Conservation (phyloP, 768 basidiomycete species). For the Xerocomellus amylosporus region DNA sequence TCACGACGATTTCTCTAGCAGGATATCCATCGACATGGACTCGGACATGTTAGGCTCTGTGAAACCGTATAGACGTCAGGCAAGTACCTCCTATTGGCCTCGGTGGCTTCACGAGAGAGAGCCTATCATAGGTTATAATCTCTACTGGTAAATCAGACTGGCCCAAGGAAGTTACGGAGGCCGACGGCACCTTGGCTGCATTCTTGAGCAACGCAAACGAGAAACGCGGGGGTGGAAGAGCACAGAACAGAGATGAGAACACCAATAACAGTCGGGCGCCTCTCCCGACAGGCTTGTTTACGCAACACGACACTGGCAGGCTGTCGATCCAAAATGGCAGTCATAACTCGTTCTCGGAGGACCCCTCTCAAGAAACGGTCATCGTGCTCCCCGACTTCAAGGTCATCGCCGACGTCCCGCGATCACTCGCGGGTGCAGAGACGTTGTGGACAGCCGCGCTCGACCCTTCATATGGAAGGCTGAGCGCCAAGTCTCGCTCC, state of each 20-base stretch:
- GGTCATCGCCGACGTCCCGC: constrained; percentile 69
- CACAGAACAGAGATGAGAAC: background rate
- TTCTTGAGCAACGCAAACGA: constrained; percentile 37
- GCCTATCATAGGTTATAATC: constrained; percentile 63
- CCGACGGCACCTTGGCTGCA: constrained; percentile 66
- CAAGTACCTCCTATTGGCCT: constrained; percentile 26
- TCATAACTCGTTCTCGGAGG: constrained; percentile 63
- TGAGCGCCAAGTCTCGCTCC: constrained; percentile 43
- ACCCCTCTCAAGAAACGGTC: constrained; percentile 67
- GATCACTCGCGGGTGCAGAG: constrained; percentile 62
- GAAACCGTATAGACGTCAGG: constrained; percentile 82
- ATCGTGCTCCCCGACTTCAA: constrained; percentile 93
- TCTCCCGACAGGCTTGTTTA: constrained; percentile 52
- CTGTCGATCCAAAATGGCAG: constrained; percentile 84
- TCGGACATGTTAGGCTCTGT: constrained; percentile 82
- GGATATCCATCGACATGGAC: constrained; percentile 76
- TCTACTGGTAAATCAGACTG: constrained; percentile 91
- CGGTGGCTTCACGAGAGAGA: background rate
- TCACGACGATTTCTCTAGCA: constrained; percentile 70
- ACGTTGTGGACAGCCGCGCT: constrained; percentile 65
- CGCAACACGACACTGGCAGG: constrained; percentile 49
- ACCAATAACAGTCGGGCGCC: constrained; percentile 3
- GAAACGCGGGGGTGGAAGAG: constrained; percentile 3
- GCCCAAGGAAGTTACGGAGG: constrained; percentile 75
- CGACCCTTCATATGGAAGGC: constrained; percentile 53